A percentile compares a stretch with the other conserved stretches of the same genome.
Evolutionary conservation across 164 flowering plant species (phyloP).

Genomic region (Magnolia kwangsiensis): DNA sequence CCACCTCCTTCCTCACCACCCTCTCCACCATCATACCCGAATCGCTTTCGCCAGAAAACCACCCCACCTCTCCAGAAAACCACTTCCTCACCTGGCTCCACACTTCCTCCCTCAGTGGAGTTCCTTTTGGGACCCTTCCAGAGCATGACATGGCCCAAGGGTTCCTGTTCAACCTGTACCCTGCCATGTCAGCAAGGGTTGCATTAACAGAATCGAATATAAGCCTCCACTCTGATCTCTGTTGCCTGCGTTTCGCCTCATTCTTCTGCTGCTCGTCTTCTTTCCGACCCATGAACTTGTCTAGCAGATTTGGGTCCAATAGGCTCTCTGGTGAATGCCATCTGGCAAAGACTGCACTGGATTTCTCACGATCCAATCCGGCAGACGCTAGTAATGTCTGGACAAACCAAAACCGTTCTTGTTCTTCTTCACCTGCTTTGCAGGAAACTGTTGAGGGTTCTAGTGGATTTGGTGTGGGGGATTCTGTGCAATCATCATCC

Average conservation of each 20-base stretch:
- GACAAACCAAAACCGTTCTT: constrained; percentile 46
- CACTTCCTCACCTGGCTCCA: constrained; percentile 32
- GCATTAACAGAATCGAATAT: constrained; percentile 78
- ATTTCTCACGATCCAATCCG: constrained; percentile 41
- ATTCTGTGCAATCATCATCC: constrained; percentile 48
- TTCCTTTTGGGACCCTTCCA: constrained; percentile 8
- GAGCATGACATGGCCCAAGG: constrained; percentile 14
- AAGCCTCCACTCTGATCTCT: constrained; percentile 64
- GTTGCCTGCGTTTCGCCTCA: constrained; percentile 60
- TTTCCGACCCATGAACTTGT: constrained; percentile 35
- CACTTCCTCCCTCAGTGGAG: constrained; percentile 19
- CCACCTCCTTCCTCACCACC: constrained; percentile 62
- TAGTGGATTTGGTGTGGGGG: constrained; percentile 28
- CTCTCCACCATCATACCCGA: constrained; percentile 57
- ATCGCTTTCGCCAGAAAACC: constrained; percentile 35
- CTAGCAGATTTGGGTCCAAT: constrained; percentile 63
- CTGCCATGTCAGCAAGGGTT: constrained; percentile 47
- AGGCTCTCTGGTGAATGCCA: constrained; percentile 81
- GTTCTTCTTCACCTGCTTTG: constrained; percentile 35
- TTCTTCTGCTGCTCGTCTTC: constrained; percentile 33
- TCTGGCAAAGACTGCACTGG: constrained; percentile 26
- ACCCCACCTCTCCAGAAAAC: constrained; percentile 28
- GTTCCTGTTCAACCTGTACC: constrained; percentile 18
- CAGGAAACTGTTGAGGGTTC: constrained; percentile 21
- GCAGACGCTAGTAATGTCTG: constrained; percentile 50